Conservation (phyloP, 1,284 basidiomycete genomes). For the Malassezia psittaci region DNA sequence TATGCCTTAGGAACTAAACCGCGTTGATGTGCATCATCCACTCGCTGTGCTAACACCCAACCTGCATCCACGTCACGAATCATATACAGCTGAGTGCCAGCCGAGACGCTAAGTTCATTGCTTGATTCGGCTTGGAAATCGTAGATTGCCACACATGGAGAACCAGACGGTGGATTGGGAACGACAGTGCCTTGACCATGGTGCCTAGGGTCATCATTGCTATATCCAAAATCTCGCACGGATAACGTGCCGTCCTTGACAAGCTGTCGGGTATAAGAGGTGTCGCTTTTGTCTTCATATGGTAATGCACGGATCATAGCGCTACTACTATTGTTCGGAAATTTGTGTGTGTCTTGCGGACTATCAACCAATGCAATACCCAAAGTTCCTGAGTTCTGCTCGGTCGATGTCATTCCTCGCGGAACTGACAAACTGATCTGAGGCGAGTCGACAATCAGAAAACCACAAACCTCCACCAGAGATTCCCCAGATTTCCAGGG, state of each 20-base stretch:
- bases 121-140: constrained; percentile 13
- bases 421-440: background rate
- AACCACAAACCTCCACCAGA: background rate
- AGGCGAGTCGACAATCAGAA: background rate
- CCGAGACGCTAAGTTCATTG: constrained; percentile 16
- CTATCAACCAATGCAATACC: background rate
- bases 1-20: constrained; percentile 16
- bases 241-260: background rate
- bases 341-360: background rate
- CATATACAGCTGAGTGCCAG: constrained; percentile 4
- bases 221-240: constrained; percentile 14
- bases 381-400: background rate
- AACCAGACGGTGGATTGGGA: background rate
- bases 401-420: background rate
- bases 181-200: constrained; percentile 8
- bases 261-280: background rate
- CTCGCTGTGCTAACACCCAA: constrained; percentile 10
- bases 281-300: too few relatives aligned
- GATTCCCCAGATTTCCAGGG: background rate
- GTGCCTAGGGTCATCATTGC: constrained; percentile 2
- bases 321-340: background rate
- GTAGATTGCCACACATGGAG: constrained; percentile 6
- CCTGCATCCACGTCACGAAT: constrained; percentile 1
- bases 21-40: background rate
- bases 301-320: background rate